These are phyloP conservation scores for Coccomyxa sp. DNA, from an alignment of 139 green algal species.

Conservation along the genomic window DNA sequence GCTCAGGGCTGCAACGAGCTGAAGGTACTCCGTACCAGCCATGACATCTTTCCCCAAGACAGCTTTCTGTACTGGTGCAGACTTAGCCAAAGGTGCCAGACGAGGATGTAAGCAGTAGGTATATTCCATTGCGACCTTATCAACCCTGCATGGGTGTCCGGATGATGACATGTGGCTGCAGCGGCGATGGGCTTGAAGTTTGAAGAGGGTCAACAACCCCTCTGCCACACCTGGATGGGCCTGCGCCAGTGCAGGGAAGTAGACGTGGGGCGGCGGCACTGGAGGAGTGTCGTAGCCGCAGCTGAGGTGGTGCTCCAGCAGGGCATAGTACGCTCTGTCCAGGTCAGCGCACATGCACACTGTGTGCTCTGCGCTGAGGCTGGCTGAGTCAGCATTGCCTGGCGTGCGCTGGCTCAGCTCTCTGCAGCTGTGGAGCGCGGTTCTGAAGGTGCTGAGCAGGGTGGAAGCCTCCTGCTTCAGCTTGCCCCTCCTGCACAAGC, in stretches of 20 bases:
- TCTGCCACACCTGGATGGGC: neutral
- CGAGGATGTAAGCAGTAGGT: neutral
- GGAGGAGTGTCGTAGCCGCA: neutral
- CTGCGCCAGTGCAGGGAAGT: neutral
- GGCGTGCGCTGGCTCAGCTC: too few species aligned
- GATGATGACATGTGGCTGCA: neutral
- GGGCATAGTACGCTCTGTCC: slow-evolving; percentile 5
- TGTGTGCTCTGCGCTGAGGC: neutral
- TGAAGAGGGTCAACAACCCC: neutral
- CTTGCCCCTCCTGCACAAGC: too few species aligned
- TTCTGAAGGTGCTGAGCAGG: too few species aligned
- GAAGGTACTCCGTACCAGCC: neutral
- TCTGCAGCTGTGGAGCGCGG: too few species aligned
- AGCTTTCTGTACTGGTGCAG: neutral
- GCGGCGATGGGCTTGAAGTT: neutral
- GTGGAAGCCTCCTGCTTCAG: too few species aligned
- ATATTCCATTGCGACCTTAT: neutral
- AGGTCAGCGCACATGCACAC: neutral
- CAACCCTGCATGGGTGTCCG: neutral
- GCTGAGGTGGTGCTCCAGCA: slow-evolving; percentile 5
- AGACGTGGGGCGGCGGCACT: slow-evolving; percentile 3
- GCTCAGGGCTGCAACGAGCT: neutral
- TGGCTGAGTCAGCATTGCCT: too few species aligned
- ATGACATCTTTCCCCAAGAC: neutral
- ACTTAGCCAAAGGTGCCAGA: neutral